Conservation (phyloP, 1,139 yeast genomes). For the Scheffersomyces titani region DNA sequence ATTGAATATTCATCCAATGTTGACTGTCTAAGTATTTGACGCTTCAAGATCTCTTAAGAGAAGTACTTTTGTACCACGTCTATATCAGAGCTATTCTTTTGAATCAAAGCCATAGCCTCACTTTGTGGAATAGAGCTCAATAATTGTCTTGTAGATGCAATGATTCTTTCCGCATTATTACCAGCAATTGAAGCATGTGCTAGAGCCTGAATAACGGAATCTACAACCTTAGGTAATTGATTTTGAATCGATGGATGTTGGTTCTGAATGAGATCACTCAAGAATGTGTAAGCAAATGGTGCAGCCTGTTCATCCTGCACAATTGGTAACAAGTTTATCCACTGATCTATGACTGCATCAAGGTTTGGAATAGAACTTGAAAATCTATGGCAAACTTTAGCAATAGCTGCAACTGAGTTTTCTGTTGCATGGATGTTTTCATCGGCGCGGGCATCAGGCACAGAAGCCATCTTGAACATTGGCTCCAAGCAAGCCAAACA, state of each 20-base stretch:
- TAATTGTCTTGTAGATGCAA: constrained; percentile 57
- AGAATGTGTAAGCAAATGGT: constrained; percentile 77
- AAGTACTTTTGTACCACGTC: constrained; percentile 68
- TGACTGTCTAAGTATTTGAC: neutral
- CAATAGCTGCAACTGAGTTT: constrained; percentile 78
- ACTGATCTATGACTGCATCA: constrained; percentile 64
- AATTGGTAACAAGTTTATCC: constrained; percentile 84
- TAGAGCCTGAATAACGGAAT: constrained; percentile 76
- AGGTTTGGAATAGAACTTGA: constrained; percentile 61
- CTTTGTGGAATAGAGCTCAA: constrained; percentile 53
- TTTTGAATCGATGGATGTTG: constrained; percentile 62
- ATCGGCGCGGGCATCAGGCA: constrained; percentile 85
- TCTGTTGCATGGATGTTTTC: constrained; percentile 89
- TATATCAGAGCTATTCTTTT: constrained; percentile 61
- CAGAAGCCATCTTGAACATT: constrained; percentile 69
- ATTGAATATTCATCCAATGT: neutral
- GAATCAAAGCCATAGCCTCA: constrained; percentile 66
- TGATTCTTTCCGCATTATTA: constrained; percentile 64
- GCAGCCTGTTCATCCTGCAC: constrained; percentile 88
- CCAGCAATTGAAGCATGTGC: constrained; percentile 69
- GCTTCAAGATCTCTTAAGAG: constrained; percentile 18
- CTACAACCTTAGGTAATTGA: constrained; percentile 67
- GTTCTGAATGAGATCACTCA: constrained; percentile 70
- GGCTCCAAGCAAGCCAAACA: constrained; percentile 72
- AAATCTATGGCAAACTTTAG: constrained; percentile 68